A percentile compares a stretch with the other conserved stretches of the same genome.
Evolutionary conservation across 345 rosid species (phyloP).

Genomic region (Arabidopsis arenosa): DNA sequence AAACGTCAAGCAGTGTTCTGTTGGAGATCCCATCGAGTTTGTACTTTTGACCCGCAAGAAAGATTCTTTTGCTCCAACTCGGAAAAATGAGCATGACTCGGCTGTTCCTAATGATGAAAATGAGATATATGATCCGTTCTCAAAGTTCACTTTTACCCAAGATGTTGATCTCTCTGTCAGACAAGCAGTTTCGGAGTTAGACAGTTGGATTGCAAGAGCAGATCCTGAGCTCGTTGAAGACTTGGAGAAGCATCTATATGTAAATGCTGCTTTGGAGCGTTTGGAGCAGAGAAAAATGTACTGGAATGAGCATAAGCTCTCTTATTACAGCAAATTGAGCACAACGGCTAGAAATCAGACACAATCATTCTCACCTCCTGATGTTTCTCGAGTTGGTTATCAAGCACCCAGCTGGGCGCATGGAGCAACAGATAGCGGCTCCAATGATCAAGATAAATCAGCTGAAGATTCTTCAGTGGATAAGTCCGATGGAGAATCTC

Average conservation of each 20-base stretch:
- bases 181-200: constrained; percentile 85
- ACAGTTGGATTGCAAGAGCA: constrained; percentile 83
- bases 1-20: constrained; percentile 64
- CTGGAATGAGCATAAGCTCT: constrained; percentile 71
- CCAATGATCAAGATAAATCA: constrained; percentile 43
- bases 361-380: constrained; percentile 39
- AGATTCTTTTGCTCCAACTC: constrained; percentile 63
- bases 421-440: constrained; percentile 38
- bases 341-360: constrained; percentile 35
- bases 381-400: constrained; percentile 44
- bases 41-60: constrained; percentile 80
- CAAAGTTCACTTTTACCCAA: constrained; percentile 79
- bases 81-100: constrained; percentile 49
- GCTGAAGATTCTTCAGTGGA: constrained; percentile 38
- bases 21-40: constrained; percentile 76
- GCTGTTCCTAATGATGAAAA: constrained; percentile 34
- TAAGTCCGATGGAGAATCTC: constrained; percentile 46
- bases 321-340: constrained; percentile 38
- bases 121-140: constrained; percentile 60
- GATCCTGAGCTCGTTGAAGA: constrained; percentile 94
- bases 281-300: constrained; percentile 72
- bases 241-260: constrained; percentile 89
- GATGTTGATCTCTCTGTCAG: constrained; percentile 86
- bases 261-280: constrained; percentile 83
- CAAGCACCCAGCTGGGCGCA: constrained; percentile 32